These are phyloP conservation scores for Tuctoria greenei DNA, from an alignment of 176 grass and related monocot genomes.

Conservation along the genomic window DNA sequence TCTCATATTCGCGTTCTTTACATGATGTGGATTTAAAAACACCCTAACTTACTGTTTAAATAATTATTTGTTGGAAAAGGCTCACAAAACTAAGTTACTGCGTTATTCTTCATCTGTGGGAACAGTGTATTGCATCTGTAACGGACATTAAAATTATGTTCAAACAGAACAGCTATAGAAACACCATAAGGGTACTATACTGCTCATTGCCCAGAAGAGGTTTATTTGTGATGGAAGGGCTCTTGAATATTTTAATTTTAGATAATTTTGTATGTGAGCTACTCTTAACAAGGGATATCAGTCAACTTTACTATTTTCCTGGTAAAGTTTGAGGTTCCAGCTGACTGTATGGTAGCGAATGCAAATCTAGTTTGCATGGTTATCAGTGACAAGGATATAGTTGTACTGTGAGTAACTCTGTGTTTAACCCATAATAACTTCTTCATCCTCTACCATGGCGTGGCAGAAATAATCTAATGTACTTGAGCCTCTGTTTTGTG, in stretches of 20 bases:
- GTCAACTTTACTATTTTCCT: not conserved
- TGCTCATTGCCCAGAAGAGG: not conserved
- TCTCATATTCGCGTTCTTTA: not conserved
- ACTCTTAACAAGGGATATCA: not conserved
- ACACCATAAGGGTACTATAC: not conserved
- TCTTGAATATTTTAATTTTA: not conserved
- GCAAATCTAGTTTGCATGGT: no score
- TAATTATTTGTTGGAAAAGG: not conserved
- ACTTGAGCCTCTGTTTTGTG: slow-evolving; percentile 2
- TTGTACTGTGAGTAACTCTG: not conserved
- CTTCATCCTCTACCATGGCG: not conserved
- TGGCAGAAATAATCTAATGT: not conserved
- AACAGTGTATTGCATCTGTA: not conserved
- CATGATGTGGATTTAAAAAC: not conserved
- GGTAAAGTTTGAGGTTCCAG: not conserved
- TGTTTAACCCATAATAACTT: not conserved
- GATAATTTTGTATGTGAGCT: not conserved
- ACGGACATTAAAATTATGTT: not conserved
- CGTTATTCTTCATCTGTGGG: not conserved
- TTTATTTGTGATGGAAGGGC: not conserved
- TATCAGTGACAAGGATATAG: not conserved
- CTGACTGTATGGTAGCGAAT: no score
- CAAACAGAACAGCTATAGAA: not conserved
- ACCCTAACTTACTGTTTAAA: not conserved
- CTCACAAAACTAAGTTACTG: not conserved